phyloP scores from a whole-genome alignment of 208 protist genomes.

The Wallacemonas sp. region DNA sequence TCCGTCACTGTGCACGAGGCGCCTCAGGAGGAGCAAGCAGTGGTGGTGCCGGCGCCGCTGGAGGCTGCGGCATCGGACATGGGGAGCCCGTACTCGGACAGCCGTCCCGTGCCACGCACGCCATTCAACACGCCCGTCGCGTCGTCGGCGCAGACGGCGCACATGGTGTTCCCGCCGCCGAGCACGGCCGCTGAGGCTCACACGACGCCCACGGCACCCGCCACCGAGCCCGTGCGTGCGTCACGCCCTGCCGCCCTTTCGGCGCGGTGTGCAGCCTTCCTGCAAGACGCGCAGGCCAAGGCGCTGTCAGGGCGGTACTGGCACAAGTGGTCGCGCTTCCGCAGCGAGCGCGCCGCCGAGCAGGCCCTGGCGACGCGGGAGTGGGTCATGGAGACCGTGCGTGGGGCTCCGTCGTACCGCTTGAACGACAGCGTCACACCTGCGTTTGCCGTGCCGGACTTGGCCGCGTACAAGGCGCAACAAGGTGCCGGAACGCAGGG shows the following conservation, averaged over 20 bases:
- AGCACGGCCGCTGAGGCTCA: too few species aligned
- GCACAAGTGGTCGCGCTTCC: slow-evolving; percentile 22
- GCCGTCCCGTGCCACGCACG: background rate
- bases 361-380: slow-evolving; percentile 15
- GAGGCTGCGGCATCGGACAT: background rate
- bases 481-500: too few species aligned
- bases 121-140: slow-evolving; percentile 5
- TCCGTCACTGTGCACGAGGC: background rate
- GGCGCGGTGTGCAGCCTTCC: slow-evolving; percentile 7
- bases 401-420: slow-evolving; percentile 17
- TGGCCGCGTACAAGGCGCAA: slow-evolving; percentile 31
- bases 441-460: slow-evolving; percentile 34
- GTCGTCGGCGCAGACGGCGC: background rate
- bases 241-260: background rate
- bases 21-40: background rate
- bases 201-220: too few species aligned
- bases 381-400: slow-evolving; percentile 12
- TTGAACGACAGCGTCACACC: slow-evolving; percentile 47
- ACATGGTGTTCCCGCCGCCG: background rate
- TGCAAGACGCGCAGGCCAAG: slow-evolving; percentile 6
- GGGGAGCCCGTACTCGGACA: background rate
- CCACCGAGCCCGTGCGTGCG: background rate
- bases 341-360: slow-evolving; percentile 16
- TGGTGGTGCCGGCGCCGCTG: background rate
- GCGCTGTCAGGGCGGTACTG: slow-evolving; percentile 16